Base-by-base conservation (phyloP, 2,329 filamentous ascomycete species). In the Colletotrichum destructivum region DNA sequence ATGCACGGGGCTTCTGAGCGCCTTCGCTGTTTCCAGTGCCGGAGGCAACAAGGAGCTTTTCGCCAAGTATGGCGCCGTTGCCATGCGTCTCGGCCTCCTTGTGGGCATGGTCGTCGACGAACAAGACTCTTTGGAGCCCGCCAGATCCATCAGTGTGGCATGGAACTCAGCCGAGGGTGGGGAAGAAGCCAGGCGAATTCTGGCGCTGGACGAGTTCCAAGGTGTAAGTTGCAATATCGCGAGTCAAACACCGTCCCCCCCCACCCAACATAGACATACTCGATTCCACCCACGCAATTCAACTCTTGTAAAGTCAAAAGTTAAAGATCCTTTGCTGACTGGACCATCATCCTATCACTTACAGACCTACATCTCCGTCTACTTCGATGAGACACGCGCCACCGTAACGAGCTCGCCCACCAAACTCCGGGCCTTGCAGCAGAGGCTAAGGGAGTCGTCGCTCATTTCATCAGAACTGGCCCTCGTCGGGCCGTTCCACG, bases 1-100 rank as follows among this genome's bases (percentile, higher is more conserved):
- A 62, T 85, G 84, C 54, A 80, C 79, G 0, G 84, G 84, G 0
- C 62, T 84, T 1, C 60, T 86, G 23, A 78, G 74, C 52, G 81
- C 84, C 7, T 68, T 81, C 15, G 81, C 82, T 0, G 80, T 83
- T 0, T 76, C 82, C 0, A 76, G 78, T 68, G 74, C 80, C 15
- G 26, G 26, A 3, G 12, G 61, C 5, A 79, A 76, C 46, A 55
- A 52, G 1, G 49, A 65, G 0, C 75, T 83, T 1, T 75, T 85
- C 18, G 63, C 77, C 42, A 68, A 73, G 13, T 79, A 84, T 69
- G 83, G 80, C 1, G 79, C 82, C 5, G 78, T 75, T 0, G 84
- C 83, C 0, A 59, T 86, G 5, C 78, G 84, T 0, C 67, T 86
- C 2, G 83, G 76, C 0, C 77, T 83, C 77, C 73, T 83, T 2